phyloP scores from a whole-genome alignment of 345 rosid species.

The Nephelium lappaceum region DNA sequence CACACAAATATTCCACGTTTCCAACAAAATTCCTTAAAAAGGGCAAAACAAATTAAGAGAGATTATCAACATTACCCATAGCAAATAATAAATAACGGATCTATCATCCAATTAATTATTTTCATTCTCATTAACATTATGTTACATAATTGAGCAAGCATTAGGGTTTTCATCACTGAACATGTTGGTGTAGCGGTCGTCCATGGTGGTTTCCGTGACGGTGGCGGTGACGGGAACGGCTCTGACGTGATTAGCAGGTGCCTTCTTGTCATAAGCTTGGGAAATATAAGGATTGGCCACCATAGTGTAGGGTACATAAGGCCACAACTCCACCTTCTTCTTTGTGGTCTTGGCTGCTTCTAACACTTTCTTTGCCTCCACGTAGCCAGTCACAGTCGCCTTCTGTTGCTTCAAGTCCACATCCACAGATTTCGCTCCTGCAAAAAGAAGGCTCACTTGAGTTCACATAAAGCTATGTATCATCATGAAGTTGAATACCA shows the following conservation, averaged over 20 bases:
- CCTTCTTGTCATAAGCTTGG: constrained; percentile 92
- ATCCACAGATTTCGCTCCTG: constrained; percentile 79
- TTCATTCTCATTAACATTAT: background rate
- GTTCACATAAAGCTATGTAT: background rate
- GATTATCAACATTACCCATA: background rate
- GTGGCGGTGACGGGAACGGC: constrained; percentile 51
- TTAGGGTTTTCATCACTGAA: constrained; percentile 88
- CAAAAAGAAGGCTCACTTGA: background rate
- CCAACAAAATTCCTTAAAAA: background rate
- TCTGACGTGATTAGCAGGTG: constrained; percentile 78
- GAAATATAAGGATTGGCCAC: constrained; percentile 76
- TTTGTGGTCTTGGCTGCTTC: constrained; percentile 75
- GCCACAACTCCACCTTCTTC: constrained; percentile 95
- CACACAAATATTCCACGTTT: background rate
- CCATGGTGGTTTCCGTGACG: constrained; percentile 58
- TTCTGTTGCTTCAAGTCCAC: constrained; percentile 83
- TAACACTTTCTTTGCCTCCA: constrained; percentile 65
- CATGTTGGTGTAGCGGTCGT: constrained; percentile 58
- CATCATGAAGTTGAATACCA: background rate
- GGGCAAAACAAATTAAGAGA: no score
- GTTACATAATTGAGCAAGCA: constrained; percentile 74
- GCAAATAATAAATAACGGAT: background rate
- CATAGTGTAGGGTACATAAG: constrained; percentile 74
- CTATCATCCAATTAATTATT: background rate
- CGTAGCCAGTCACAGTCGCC: constrained; percentile 70